Conservation (phyloP, 495 filamentous ascomycete species). For the Podospora appendiculata region DNA sequence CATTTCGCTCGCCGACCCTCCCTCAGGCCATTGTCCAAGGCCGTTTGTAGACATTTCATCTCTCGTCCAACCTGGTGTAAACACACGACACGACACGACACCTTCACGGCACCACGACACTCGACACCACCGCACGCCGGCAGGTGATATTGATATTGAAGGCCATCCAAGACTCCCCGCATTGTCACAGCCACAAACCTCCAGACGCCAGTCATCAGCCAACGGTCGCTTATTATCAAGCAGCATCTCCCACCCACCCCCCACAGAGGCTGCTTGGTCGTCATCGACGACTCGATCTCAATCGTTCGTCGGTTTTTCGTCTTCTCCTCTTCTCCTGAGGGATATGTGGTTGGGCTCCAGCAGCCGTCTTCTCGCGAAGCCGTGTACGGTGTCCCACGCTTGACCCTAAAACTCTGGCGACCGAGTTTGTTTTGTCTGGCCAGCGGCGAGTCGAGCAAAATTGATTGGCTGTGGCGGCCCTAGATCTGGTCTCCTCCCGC, state of each 20-base stretch:
- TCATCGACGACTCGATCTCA: too few species aligned
- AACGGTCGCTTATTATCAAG: background rate
- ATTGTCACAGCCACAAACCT: background rate
- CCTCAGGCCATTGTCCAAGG: background rate
- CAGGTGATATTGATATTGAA: conserved; percentile 1
- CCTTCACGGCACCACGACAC: background rate
- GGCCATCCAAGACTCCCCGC: background rate
- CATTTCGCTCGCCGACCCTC: background rate
- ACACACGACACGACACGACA: conserved; percentile 5
- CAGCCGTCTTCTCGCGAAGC: background rate
- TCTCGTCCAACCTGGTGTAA: conserved; percentile 3
- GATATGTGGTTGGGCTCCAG: too few species aligned
- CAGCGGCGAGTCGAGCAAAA: background rate
- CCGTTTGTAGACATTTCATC: background rate
- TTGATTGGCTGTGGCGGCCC: conserved; percentile 1
- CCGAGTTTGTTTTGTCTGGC: background rate
- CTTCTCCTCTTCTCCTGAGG: too few species aligned
- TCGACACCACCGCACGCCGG: too few species aligned
- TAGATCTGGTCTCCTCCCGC: background rate
- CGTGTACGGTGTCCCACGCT: background rate
- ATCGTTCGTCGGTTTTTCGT: too few species aligned
- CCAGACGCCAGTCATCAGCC: background rate
- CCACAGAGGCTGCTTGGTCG: too few species aligned
- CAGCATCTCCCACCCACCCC: background rate
- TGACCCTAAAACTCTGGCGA: background rate